Evolutionary conservation across 2,329 filamentous ascomycete species (phyloP).

Genomic region (Arthrinium phaeospermum): DNA sequence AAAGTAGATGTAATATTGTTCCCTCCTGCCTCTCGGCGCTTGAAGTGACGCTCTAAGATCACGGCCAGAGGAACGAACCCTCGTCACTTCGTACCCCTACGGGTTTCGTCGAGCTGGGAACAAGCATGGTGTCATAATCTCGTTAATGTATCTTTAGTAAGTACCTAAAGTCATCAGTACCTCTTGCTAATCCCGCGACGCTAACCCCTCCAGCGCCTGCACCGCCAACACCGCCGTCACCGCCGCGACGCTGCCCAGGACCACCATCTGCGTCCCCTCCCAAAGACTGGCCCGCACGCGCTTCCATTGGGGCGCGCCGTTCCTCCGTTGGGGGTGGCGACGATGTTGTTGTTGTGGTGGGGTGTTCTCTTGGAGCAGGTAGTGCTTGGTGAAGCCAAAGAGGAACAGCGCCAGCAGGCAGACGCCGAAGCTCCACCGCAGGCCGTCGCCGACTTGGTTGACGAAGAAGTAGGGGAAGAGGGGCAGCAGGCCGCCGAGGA

Average conservation of each 20-base stretch:
- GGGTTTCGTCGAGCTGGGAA: background rate
- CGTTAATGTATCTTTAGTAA: background rate
- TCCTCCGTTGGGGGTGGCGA: constrained; percentile 44
- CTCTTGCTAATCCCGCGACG: constrained; percentile 22
- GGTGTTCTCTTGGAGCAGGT: constrained; percentile 43
- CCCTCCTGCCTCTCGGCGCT: background rate
- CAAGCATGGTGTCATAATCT: background rate
- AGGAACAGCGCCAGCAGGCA: constrained; percentile 65
- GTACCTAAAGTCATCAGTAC: background rate
- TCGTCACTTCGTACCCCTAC: no score
- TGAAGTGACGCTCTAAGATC: background rate
- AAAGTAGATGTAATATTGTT: background rate
- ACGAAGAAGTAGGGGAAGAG: constrained; percentile 73
- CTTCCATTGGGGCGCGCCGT: constrained; percentile 42
- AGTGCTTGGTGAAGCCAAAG: constrained; percentile 72
- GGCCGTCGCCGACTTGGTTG: constrained; percentile 48
- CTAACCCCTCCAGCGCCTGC: constrained; percentile 47
- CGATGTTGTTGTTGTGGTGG: no score
- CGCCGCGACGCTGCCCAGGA: constrained; percentile 62
- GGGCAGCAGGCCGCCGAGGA: constrained; percentile 73
- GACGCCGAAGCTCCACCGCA: constrained; percentile 65
- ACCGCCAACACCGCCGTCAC: constrained; percentile 61
- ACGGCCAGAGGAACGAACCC: background rate
- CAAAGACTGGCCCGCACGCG: constrained; percentile 41
- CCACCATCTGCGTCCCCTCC: constrained; percentile 61